Base-by-base conservation (phyloP, 306 rosid genomes). In the Oxytropis ochrocephala region DNA sequence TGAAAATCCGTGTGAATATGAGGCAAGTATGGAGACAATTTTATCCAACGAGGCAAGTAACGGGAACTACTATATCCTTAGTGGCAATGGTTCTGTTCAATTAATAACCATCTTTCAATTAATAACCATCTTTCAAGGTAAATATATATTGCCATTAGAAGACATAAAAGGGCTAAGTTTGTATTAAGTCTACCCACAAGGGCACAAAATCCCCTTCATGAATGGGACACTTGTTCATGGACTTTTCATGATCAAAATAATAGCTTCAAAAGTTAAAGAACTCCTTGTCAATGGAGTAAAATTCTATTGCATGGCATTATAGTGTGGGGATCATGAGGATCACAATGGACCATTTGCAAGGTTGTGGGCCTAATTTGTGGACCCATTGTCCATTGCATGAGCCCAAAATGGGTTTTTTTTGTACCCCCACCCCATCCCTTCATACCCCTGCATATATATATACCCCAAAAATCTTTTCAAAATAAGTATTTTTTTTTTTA, bases 171-270 rank as follows among this genome's bases (percentile, higher is more conserved):
- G 27, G 24, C 7, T 41, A 53, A 32, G 51, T 38, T 54, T 62
- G 29, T 8, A 21, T n/a, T 64, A 64, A 32, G 48, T 50, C 41
- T 56, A 30, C 63, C 60, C 18, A 39, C 39, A 32, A 70, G 63
- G 70, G 7, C 55, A 39, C 70, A 80, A 42, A 55, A 7, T 19
- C 42, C 42, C 47, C 16, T 50, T 5, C 16, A 30, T 38, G 44
- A 80, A 58, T 58, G 21, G 72, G 2, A 69, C 55, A 33, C 5
- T 51, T 58, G 32, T 80, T 59, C 84, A 60, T 69, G 76, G 59
- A 9, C 55, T 62, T 60, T 77, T 70, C 21, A 56, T 47, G 30
- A 56, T 47, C 11, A 32, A 19, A 70, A 36, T 57, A 55, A 55
- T 41, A 42, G 9, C 39, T 33, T 39, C 5, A 29, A 0, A 64